Evolutionary conservation across 2,329 filamentous ascomycete species (phyloP).

Genomic region (Blumeriella jaapii): DNA sequence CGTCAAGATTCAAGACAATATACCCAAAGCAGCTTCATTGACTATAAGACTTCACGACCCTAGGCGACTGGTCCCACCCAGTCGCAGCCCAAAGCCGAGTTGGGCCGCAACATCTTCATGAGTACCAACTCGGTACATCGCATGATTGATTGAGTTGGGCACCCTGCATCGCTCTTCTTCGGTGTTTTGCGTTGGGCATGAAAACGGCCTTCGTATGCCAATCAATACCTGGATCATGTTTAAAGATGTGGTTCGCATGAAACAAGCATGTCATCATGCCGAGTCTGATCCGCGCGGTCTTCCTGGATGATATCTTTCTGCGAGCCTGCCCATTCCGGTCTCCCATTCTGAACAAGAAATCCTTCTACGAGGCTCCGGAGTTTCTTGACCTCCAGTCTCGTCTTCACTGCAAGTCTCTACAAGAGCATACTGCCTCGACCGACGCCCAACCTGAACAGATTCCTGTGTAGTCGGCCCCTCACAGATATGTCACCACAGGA

Average conservation of each 20-base stretch:
- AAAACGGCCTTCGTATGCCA: too few relatives aligned
- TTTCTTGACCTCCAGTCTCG: background rate
- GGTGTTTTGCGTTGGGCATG: background rate
- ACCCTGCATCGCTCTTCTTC: background rate
- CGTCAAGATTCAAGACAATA: too few relatives aligned
- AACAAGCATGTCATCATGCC: too few relatives aligned
- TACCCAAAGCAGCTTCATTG: too few relatives aligned
- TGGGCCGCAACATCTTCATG: slow-evolving; percentile 2
- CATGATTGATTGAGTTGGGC: background rate
- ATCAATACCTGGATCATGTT: too few relatives aligned
- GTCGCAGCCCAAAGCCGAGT: background rate
- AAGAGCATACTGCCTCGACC: background rate
- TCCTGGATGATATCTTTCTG: too few relatives aligned
- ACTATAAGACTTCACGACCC: too few relatives aligned
- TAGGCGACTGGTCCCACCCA: background rate
- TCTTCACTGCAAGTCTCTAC: slow-evolving; percentile 2
- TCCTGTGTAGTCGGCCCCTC: background rate
- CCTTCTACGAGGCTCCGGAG: background rate
- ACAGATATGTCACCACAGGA: slow-evolving; percentile 1
- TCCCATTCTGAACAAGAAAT: too few relatives aligned
- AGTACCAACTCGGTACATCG: background rate
- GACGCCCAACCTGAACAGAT: background rate
- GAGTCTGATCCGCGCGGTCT: too few relatives aligned
- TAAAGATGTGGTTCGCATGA: too few relatives aligned
- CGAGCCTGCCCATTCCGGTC: too few relatives aligned